Evolutionary conservation across 2,329 filamentous ascomycete species (phyloP).

Genomic region (Anthostomella pinea): DNA sequence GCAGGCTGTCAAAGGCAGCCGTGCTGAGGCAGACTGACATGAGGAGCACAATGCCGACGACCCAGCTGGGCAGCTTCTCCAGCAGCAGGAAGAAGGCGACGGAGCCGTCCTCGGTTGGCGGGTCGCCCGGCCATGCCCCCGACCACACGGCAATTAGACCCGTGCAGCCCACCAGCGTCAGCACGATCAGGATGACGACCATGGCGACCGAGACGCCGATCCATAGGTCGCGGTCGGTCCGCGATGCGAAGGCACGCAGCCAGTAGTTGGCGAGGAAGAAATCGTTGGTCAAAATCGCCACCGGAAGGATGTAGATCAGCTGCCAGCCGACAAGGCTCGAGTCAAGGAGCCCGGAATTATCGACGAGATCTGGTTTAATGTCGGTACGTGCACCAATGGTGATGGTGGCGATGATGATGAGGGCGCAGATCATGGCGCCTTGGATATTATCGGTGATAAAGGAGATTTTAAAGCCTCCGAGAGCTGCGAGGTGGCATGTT

Average conservation of each 20-base stretch:
- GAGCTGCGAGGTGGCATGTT: slow-evolving; percentile 44
- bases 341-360: slow-evolving; percentile 66
- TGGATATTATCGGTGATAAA: slow-evolving; percentile 83
- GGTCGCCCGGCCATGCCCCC: slow-evolving; percentile 64
- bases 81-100: slow-evolving; percentile 75
- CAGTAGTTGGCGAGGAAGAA: slow-evolving; percentile 85
- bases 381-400: slow-evolving; percentile 73
- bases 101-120: slow-evolving; percentile 57
- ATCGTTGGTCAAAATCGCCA: slow-evolving; percentile 79
- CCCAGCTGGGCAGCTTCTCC: slow-evolving; percentile 70
- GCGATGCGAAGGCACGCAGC: slow-evolving; percentile 79
- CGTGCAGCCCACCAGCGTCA: slow-evolving; percentile 69
- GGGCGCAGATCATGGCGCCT: slow-evolving; percentile 70
- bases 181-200: slow-evolving; percentile 62
- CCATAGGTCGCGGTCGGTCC: slow-evolving; percentile 74
- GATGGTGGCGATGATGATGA: slow-evolving; percentile 74
- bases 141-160: slow-evolving; percentile 79
- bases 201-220: slow-evolving; percentile 70
- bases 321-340: slow-evolving; percentile 76
- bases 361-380: slow-evolving; percentile 67
- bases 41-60: slow-evolving; percentile 76
- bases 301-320: slow-evolving; percentile 77
- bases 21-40: slow-evolving; percentile 77
- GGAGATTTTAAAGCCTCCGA: slow-evolving; percentile 80
- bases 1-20: slow-evolving; percentile 76